These are phyloP conservation scores for Chalciporus chontae DNA, from an alignment of 768 basidiomycete species.

Conservation along the genomic window DNA sequence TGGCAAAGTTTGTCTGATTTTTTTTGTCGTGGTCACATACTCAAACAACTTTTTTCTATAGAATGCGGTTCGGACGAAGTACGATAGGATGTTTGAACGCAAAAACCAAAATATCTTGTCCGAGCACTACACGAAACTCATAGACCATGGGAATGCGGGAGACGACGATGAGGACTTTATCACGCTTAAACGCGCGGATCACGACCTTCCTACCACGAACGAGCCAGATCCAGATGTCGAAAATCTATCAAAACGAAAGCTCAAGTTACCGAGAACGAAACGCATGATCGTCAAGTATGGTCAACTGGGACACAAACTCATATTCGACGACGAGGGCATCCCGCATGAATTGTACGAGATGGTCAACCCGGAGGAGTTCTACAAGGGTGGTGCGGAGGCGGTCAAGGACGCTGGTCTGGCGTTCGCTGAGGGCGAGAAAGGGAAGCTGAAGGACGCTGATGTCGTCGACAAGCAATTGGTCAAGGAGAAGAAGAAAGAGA, in stretches of 20 bases:
- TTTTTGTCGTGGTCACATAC: neutral
- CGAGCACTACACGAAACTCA: conserved; percentile 83
- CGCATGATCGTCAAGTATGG: conserved; percentile 63
- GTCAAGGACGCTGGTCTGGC: conserved; percentile 61
- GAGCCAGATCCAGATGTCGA: conserved; percentile 35
- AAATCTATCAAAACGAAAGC: conserved; percentile 84
- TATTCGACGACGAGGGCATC: conserved; percentile 88
- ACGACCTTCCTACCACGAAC: conserved; percentile 51
- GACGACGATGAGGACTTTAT: conserved; percentile 76
- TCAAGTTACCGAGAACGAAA: conserved; percentile 69
- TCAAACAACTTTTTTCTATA: conserved; percentile 10
- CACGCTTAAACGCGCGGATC: conserved; percentile 88
- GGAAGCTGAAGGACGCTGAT: conserved; percentile 68
- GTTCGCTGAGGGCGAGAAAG: conserved; percentile 73
- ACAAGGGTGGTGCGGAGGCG: conserved; percentile 60
- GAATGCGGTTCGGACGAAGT: conserved; percentile 76
- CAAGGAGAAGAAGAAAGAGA: conserved; percentile 84
- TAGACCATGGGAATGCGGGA: conserved; percentile 58
- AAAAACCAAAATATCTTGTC: conserved; percentile 93
- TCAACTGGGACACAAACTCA: conserved; percentile 63
- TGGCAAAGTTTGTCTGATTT: conserved; percentile 38
- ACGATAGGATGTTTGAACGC: conserved; percentile 96
- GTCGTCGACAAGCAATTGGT: conserved; percentile 77
- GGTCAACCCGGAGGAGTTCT: conserved; percentile 69
- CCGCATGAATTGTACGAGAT: conserved; percentile 83